Base-by-base conservation (phyloP, 495 filamentous ascomycete genomes). In the Ascobolus immersus region DNA sequence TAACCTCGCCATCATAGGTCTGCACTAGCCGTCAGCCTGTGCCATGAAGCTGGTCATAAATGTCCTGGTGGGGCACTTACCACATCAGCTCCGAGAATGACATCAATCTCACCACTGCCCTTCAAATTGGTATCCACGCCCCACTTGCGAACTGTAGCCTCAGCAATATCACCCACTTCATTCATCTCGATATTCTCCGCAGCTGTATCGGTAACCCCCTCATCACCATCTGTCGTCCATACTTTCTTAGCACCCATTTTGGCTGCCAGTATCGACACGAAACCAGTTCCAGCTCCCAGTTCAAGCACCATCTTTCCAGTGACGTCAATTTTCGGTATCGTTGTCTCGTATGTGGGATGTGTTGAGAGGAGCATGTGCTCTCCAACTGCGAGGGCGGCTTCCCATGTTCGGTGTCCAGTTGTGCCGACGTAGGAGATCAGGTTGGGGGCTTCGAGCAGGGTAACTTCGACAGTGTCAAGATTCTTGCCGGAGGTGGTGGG, bases 331-430 rank as follows among this genome's bases (percentile, higher is more conserved):
- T n/a, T n/a, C n/a, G n/a, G n/a, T n/a, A n/a, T n/a, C n/a, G n/a
- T n/a, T 28, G 41, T 43, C 9, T 60, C 66, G 1, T 43, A 30
- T 0, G n/a, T n/a, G n/a, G n/a, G n/a, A n/a, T n/a, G n/a, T n/a
- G 47, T 32, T 0, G 57, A 53, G 8, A n/a, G n/a, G n/a, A 63
- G 54, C 21, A 84, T 67, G 41, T 71, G 90, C 14, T 76, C 63
- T 1, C 71, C 78, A 0, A 93, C 60, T 46, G 81, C 74, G n/a
- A 94, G 53, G 1, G 79, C 69, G 4, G 84, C 84, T 55, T 92
- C 84, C 84, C 84, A 94, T 4, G 84, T 94, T 9, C 84, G 68
- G 18, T 79, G 58, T 0, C 84, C 84, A 0, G 84, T 93, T 2
- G 77, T 90, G 2, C 77, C 78, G 5, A 60, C 54, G 1, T 67